phyloP scores from a whole-genome alignment of 2,329 filamentous ascomycete species.

The Penicillium polonicum region DNA sequence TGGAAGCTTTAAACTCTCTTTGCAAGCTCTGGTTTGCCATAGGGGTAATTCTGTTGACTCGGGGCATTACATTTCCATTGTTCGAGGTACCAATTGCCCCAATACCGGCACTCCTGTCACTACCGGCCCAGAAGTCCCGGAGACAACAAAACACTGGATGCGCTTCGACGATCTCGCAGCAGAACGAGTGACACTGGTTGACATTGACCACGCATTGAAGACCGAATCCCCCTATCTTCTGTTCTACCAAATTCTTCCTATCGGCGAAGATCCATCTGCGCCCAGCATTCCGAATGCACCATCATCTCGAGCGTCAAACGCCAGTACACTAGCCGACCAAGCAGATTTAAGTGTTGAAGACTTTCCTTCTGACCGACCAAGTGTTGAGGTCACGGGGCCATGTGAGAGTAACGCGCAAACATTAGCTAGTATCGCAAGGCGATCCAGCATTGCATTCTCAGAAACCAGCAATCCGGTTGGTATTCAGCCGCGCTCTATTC shows the following conservation, averaged over 20 bases:
- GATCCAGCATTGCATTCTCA: conserved; percentile 32
- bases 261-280: conserved; percentile 62
- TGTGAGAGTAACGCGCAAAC: conserved; percentile 24
- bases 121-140: conserved; percentile 45
- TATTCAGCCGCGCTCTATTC: conserved; percentile 22
- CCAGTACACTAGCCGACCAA: conserved; percentile 15
- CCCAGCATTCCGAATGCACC: conserved; percentile 36
- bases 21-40: conserved; percentile 92
- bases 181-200: conserved; percentile 70
- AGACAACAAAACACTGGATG: conserved; percentile 77
- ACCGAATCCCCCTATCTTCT: conserved; percentile 92
- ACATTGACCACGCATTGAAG: conserved; percentile 73
- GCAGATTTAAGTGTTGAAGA: conserved; percentile 16
- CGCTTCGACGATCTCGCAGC: conserved; percentile 84
- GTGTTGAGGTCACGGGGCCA: conserved; percentile 39
- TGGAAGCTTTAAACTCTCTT: conserved; percentile 87
- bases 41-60: conserved; percentile 80
- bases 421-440: conserved; percentile 19
- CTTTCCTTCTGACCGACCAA: conserved; percentile 34
- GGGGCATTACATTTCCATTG: conserved; percentile 87
- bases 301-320: conserved; percentile 30
- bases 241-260: conserved; percentile 92
- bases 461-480: conserved; percentile 17
- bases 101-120: conserved; percentile 29
- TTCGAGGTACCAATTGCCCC: conserved; percentile 63